These are phyloP conservation scores for Phytophthora foliorum DNA, from an alignment of 352 stramenopile genomes.

Conservation along the genomic window DNA sequence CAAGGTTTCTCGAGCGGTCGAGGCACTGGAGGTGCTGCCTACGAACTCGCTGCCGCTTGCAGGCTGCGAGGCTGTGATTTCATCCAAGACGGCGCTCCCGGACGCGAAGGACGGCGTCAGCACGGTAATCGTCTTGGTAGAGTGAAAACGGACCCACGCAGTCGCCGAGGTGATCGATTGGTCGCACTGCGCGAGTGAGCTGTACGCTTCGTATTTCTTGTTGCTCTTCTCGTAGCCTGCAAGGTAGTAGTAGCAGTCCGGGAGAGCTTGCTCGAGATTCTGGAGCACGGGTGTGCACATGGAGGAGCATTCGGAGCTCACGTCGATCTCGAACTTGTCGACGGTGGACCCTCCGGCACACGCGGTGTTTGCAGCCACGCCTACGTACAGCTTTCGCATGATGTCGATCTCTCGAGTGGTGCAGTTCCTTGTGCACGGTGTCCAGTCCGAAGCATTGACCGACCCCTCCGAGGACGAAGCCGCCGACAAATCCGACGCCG, in stretches of 20 bases:
- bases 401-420: conserved; percentile 7
- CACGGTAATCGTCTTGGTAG: conserved; percentile 10
- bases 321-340: conserved; percentile 17
- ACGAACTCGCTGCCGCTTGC: conserved; percentile 12
- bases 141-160: conserved; percentile 9
- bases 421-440: conserved; percentile 13
- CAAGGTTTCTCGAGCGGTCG: background rate
- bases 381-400: conserved; percentile 20
- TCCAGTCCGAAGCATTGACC: conserved; percentile 7
- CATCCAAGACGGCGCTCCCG: conserved; percentile 16
- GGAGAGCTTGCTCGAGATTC: conserved; percentile 17
- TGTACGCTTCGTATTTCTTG: conserved; percentile 15
- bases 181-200: conserved; percentile 12
- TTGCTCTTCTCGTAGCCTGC: conserved; percentile 15
- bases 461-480: conserved; percentile 2
- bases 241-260: conserved; percentile 20
- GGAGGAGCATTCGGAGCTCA: conserved; percentile 10
- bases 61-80: conserved; percentile 5
- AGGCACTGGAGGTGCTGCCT: conserved; percentile 6
- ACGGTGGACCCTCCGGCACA: conserved; percentile 14
- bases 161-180: background rate
- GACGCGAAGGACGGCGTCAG: conserved; percentile 10
- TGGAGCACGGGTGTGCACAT: conserved; percentile 1
- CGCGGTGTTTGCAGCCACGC: conserved; percentile 12
- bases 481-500: background rate